Percentiles rank a stretch among this genome's conserved stretches.
These are phyloP conservation scores for Brassica incana DNA, from an alignment of 345 rosid genomes.

Conservation along the genomic window DNA sequence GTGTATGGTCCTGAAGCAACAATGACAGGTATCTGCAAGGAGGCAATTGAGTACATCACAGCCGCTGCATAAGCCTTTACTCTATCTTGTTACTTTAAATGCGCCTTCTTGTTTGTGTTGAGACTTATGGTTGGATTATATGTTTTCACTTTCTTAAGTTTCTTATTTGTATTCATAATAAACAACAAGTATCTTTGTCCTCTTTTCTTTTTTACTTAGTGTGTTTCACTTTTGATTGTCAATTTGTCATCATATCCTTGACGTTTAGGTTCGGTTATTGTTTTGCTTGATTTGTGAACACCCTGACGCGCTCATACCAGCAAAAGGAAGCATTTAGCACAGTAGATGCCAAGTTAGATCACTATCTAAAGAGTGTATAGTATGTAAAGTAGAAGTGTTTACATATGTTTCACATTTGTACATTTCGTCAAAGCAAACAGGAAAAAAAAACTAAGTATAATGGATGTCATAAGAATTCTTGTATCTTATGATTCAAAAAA, in stretches of 20 bases:
- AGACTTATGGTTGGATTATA: conserved; percentile 15
- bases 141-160: conserved; percentile 13
- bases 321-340: neutral
- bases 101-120: neutral
- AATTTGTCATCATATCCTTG: neutral
- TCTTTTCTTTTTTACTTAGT: neutral
- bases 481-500: too few species aligned
- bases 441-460: neutral
- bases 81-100: neutral
- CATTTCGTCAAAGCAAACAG: neutral
- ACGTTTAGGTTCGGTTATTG: neutral
- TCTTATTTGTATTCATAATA: conserved; percentile 11
- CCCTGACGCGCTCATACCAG: neutral
- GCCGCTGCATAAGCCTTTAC: conserved; percentile 58
- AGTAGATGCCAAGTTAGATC: neutral
- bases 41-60: conserved; percentile 77
- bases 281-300: neutral
- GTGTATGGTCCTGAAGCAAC: conserved; percentile 96
- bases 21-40: conserved; percentile 95
- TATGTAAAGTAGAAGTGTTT: neutral
- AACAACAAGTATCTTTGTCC: neutral
- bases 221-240: neutral
- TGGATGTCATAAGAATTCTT: neutral
- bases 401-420: neutral
- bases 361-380: neutral